Evolutionary conservation across 495 filamentous ascomycete species (phyloP).

Genomic region (Halenospora varia): DNA sequence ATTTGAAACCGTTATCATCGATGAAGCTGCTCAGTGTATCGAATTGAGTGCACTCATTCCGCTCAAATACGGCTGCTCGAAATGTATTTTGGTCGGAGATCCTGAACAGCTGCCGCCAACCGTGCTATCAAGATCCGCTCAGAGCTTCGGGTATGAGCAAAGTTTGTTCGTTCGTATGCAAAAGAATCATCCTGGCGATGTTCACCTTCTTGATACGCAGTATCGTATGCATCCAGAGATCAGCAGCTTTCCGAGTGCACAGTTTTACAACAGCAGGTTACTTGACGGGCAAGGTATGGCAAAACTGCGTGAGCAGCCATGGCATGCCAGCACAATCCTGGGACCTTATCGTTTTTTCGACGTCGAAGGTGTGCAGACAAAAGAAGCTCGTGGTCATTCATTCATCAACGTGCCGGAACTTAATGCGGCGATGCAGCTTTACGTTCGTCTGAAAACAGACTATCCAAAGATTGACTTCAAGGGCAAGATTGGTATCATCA

Average conservation of each 20-base stretch:
- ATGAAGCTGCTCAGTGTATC: constrained; percentile 97
- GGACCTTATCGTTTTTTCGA: constrained; percentile 98
- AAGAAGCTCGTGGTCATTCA: constrained; percentile 74
- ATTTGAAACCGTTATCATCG: constrained; percentile 97
- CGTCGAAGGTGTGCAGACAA: constrained; percentile 80
- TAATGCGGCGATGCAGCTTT: constrained; percentile 78
- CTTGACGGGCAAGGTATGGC: constrained; percentile 83
- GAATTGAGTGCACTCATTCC: constrained; percentile 96
- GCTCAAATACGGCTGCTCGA: constrained; percentile 93
- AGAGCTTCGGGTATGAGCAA: constrained; percentile 92
- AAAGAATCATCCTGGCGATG: constrained; percentile 76
- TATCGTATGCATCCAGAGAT: constrained; percentile 99
- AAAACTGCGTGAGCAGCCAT: constrained; percentile 65
- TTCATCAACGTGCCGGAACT: constrained; percentile 87
- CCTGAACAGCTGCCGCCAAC: constrained; percentile 96
- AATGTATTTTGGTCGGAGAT: constrained; percentile 96
- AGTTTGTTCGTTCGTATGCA: constrained; percentile 99
- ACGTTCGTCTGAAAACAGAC: constrained; percentile 69
- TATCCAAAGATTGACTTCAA: constrained; percentile 63
- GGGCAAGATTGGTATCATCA: constrained; percentile 92
- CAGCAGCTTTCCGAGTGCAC: constrained; percentile 78
- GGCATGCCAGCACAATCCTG: constrained; percentile 78
- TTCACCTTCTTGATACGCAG: constrained; percentile 94
- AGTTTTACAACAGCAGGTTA: constrained; percentile 88
- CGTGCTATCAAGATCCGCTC: constrained; percentile 88